phyloP scores from a whole-genome alignment of 2,329 filamentous ascomycete species.

The Fusarium lateritium region DNA sequence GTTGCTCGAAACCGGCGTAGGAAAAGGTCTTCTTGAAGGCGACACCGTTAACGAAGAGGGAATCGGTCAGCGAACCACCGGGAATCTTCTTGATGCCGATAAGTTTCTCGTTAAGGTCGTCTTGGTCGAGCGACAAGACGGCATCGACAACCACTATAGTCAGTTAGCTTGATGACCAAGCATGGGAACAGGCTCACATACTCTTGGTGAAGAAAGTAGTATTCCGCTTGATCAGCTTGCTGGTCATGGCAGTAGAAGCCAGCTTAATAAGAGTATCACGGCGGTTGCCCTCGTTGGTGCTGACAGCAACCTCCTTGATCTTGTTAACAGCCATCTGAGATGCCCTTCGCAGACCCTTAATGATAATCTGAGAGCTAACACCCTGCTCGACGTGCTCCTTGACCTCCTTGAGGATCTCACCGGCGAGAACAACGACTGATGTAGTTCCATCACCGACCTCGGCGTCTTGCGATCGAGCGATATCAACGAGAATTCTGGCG shows the following conservation, averaged over 20 bases:
- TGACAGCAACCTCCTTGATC: slow-evolving; percentile 96
- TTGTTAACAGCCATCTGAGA: slow-evolving; percentile 96
- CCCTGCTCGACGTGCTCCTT: slow-evolving; percentile 97
- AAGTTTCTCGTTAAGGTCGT: slow-evolving; percentile 96
- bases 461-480: slow-evolving; percentile 97
- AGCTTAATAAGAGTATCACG: slow-evolving; percentile 91
- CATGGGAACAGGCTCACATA: slow-evolving; percentile 59
- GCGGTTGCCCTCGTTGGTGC: slow-evolving; percentile 85
- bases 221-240: slow-evolving; percentile 98
- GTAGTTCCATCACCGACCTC: slow-evolving; percentile 99
- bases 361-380: slow-evolving; percentile 96
- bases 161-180: slow-evolving; percentile 47
- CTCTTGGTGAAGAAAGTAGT: slow-evolving; percentile 98
- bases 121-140: slow-evolving; percentile 94
- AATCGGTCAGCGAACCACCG: slow-evolving; percentile 95
- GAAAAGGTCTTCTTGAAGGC: slow-evolving; percentile 99
- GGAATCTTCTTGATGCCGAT: slow-evolving; percentile 99
- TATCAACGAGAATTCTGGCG: slow-evolving; percentile 96
- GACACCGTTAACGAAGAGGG: slow-evolving; percentile 96
- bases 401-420: slow-evolving; percentile 96
- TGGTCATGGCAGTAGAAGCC: slow-evolving; percentile 97
- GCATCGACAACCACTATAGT: slow-evolving; percentile 95
- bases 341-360: slow-evolving; percentile 93
- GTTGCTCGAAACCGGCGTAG: slow-evolving; percentile 98
- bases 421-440: slow-evolving; percentile 96